Evolutionary conservation across 305 asterid genomes (phyloP).

Genomic region (Plantago coronopus): DNA sequence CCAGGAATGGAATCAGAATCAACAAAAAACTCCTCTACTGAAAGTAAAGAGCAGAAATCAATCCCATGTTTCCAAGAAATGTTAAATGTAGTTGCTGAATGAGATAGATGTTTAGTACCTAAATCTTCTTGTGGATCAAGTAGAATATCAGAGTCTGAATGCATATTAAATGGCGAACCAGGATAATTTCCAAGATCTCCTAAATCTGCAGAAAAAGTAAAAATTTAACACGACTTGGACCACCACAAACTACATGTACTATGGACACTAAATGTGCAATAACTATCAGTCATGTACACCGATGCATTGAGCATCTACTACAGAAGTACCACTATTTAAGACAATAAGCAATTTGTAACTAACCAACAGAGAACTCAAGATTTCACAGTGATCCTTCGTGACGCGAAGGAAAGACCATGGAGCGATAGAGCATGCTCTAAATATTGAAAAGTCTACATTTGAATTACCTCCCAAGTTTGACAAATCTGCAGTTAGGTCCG

Average conservation of each 20-base stretch:
- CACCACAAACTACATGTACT: no score
- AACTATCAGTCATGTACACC: conserved; percentile 1
- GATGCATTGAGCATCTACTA: no score
- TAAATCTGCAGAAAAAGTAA: conserved; percentile 55
- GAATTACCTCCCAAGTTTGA: conserved; percentile 83
- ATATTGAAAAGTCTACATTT: neutral
- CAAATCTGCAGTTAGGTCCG: conserved; percentile 89
- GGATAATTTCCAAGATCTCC: conserved; percentile 96
- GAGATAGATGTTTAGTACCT: conserved; percentile 35
- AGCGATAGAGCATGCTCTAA: neutral
- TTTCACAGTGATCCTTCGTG: no score
- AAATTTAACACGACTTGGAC: neutral
- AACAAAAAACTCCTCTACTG: conserved; percentile 92
- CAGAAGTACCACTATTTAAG: no score
- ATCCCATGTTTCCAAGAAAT: conserved; percentile 13
- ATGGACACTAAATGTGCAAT: no score
- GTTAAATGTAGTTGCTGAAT: neutral
- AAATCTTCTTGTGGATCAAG: conserved; percentile 87
- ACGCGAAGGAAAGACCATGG: no score
- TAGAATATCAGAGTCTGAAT: conserved; percentile 86
- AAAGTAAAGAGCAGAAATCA: conserved; percentile 24
- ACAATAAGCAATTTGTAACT: no score
- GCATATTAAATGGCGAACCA: conserved; percentile 88
- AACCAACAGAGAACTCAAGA: no score
- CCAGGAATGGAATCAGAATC: conserved; percentile 74